These are phyloP conservation scores for Cercospora zeae-maydis DNA, from an alignment of 2,329 filamentous ascomycete genomes.

Conservation along the genomic window DNA sequence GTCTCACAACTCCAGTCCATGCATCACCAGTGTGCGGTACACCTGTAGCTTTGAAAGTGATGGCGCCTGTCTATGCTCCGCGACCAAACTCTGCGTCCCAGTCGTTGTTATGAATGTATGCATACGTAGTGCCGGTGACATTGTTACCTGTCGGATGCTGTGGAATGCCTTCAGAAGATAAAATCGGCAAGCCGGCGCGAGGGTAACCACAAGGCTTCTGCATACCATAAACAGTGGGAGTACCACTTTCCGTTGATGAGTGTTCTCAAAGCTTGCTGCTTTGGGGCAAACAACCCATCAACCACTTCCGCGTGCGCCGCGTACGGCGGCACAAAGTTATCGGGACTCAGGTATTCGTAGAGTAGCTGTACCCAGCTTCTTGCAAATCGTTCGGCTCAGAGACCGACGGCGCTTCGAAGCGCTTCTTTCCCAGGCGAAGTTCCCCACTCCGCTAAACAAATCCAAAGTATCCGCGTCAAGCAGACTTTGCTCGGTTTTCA, in stretches of 20 bases:
- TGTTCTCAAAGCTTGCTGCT: slow-evolving; percentile 43
- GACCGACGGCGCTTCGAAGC: slow-evolving; percentile 13
- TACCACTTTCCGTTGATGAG: slow-evolving; percentile 39
- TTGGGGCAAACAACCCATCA: slow-evolving; percentile 39
- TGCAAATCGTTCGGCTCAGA: slow-evolving; percentile 30
- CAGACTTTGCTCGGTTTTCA: slow-evolving; percentile 34
- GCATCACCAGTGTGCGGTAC: slow-evolving; percentile 42
- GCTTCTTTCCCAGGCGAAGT: slow-evolving; percentile 36
- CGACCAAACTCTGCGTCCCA: slow-evolving; percentile 21
- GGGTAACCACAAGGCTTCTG: slow-evolving; percentile 38
- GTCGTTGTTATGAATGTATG: slow-evolving; percentile 44
- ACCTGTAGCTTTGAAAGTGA: slow-evolving; percentile 34
- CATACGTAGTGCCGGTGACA: slow-evolving; percentile 33
- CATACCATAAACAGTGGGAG: slow-evolving; percentile 38
- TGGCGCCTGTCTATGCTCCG: slow-evolving; percentile 23
- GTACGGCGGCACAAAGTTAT: slow-evolving; percentile 42
- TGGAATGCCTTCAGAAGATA: slow-evolving; percentile 41
- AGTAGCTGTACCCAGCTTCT: slow-evolving; percentile 35
- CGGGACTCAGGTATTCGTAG: slow-evolving; percentile 47
- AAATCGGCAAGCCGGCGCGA: slow-evolving; percentile 42
- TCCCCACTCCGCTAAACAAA: slow-evolving; percentile 31
- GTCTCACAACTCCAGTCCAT: slow-evolving; percentile 42
- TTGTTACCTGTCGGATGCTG: slow-evolving; percentile 24
- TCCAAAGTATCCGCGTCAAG: slow-evolving; percentile 27
- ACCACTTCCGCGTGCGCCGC: slow-evolving; percentile 42